Percentiles rank a stretch among this genome's conserved stretches.
Evolutionary conservation across 139 green algal genomes (phyloP).

Genomic region (Zygnema cylindricum): DNA sequence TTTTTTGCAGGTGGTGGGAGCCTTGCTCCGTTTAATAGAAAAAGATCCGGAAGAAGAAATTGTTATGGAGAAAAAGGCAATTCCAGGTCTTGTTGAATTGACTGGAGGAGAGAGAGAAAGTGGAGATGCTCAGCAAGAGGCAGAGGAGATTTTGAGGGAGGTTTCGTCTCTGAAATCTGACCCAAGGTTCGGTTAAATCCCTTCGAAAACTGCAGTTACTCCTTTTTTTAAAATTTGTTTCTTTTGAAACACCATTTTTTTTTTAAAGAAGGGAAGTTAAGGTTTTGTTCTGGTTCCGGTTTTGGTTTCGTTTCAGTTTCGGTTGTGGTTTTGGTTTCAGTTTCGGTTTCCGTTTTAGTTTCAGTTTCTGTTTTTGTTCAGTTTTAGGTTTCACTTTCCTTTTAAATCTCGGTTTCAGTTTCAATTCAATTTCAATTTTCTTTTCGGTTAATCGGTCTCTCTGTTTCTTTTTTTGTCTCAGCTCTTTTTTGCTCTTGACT

Average conservation of each 20-base stretch:
- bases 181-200: slow-evolving; percentile 1
- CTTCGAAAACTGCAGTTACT: not conserved
- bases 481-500: no score
- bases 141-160: slow-evolving; percentile 10
- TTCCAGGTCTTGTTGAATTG: slow-evolving; percentile 7
- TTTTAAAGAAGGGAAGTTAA: not conserved
- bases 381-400: no score
- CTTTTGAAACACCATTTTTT: not conserved
- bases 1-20: slow-evolving; percentile 19
- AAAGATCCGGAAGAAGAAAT: not conserved
- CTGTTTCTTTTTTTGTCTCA: no score
- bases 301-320: no score
- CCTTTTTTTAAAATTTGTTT: not conserved
- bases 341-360: no score
- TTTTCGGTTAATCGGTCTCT: no score
- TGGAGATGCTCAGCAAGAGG: not conserved
- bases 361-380: no score
- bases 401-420: no score
- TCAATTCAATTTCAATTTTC: no score
- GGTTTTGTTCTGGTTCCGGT: no score
- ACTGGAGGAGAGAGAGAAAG: not conserved
- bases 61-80: not conserved
- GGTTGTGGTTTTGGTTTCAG: no score
- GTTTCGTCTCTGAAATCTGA: slow-evolving; percentile 2
- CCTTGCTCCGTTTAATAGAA: not conserved